phyloP scores from a whole-genome alignment of 805 yeast genomes.

The Candida takata region DNA sequence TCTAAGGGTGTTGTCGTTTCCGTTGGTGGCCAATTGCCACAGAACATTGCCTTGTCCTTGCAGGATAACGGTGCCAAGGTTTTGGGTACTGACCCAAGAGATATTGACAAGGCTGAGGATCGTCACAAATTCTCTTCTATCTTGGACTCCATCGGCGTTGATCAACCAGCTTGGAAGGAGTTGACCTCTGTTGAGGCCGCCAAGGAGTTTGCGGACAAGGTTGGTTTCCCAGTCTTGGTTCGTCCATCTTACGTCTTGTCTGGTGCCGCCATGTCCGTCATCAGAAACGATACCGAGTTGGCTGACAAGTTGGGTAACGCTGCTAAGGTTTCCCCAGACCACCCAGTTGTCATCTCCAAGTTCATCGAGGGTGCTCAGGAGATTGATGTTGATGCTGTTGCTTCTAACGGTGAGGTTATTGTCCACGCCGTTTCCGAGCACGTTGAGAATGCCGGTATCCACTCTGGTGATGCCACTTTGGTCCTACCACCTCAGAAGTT shows the following conservation, averaged over 20 bases:
- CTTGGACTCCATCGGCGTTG: slow-evolving; percentile 85
- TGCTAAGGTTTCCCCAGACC: slow-evolving; percentile 87
- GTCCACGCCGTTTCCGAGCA: slow-evolving; percentile 97
- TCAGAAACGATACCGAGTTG: slow-evolving; percentile 70
- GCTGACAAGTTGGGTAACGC: slow-evolving; percentile 81
- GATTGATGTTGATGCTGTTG: slow-evolving; percentile 96
- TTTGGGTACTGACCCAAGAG: slow-evolving; percentile 90
- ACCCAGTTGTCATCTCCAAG: slow-evolving; percentile 95
- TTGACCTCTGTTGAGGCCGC: slow-evolving; percentile 83
- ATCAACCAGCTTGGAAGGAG: slow-evolving; percentile 98
- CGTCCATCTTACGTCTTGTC: slow-evolving; percentile 96
- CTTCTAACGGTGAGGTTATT: slow-evolving; percentile 76
- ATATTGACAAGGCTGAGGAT: slow-evolving; percentile 95
- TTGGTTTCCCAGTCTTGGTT: slow-evolving; percentile 91
- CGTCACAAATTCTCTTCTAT: slow-evolving; percentile 96
- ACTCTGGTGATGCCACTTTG: slow-evolving; percentile 97
- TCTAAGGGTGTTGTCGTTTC: slow-evolving; percentile 90
- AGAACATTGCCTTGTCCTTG: slow-evolving; percentile 84
- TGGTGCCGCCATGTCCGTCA: slow-evolving; percentile 98
- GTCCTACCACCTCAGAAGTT: slow-evolving; percentile 86
- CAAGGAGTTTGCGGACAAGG: slow-evolving; percentile 72
- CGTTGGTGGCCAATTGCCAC: slow-evolving; percentile 98
- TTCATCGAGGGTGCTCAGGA: slow-evolving; percentile 95
- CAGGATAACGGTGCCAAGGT: slow-evolving; percentile 80
- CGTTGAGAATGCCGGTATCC: slow-evolving; percentile 97